phyloP scores from a whole-genome alignment of 345 rosid species.

The Orychophragmus violaceus region DNA sequence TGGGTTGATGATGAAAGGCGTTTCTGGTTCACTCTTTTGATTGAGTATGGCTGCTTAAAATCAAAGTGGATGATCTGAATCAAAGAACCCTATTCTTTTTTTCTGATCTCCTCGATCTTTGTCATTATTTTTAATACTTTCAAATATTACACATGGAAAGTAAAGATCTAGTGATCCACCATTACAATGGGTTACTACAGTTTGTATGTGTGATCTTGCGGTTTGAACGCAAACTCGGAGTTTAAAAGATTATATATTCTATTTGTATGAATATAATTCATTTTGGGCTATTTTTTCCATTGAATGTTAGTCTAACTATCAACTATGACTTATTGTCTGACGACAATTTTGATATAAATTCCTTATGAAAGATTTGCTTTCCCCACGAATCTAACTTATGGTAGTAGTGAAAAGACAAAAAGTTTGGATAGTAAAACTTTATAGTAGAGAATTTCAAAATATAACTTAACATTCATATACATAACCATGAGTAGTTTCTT shows the following conservation, averaged over 20 bases:
- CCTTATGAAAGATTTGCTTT: background rate
- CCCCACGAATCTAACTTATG: background rate
- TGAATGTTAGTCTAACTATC: background rate
- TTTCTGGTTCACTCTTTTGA: constrained; percentile 16
- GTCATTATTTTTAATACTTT: background rate
- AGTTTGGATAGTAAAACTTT: background rate
- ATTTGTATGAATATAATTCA: background rate
- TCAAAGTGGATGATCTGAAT: constrained; percentile 7
- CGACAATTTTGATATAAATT: background rate
- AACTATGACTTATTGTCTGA: background rate
- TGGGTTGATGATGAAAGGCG: constrained; percentile 15
- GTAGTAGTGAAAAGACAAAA: background rate
- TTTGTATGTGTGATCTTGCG: background rate
- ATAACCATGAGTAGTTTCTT: background rate
- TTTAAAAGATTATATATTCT: background rate
- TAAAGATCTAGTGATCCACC: background rate
- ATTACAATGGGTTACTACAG: background rate
- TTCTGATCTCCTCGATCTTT: background rate
- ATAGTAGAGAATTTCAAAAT: background rate
- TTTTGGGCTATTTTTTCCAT: background rate
- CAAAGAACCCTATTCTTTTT: constrained; percentile 13
- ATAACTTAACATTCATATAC: background rate
- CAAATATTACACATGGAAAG: background rate
- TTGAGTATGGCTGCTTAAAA: constrained; percentile 7
- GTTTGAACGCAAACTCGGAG: background rate